These are phyloP conservation scores for Saitozyma sp. DNA, from an alignment of 768 basidiomycete genomes.

Conservation along the genomic window DNA sequence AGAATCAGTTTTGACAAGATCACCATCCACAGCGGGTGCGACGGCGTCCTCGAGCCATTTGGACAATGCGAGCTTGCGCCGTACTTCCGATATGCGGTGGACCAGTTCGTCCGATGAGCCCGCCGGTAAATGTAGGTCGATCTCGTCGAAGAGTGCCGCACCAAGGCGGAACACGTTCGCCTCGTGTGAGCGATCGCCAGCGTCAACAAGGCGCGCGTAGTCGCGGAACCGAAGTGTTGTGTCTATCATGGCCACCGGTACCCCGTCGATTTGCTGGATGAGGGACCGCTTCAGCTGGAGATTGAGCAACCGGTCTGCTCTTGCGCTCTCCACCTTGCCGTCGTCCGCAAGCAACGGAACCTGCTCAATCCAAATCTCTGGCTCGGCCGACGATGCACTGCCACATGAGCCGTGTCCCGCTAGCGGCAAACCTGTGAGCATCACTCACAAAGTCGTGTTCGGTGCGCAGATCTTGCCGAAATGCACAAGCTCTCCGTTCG, in stretches of 20 bases:
- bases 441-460: conserved; percentile 54
- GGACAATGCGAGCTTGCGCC: conserved; percentile 76
- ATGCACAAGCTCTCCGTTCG: conserved; percentile 72
- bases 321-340: conserved; percentile 37
- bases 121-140: conserved; percentile 65
- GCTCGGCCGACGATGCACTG: conserved; percentile 24
- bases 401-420: conserved; percentile 4
- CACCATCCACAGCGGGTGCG: conserved; percentile 68
- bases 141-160: conserved; percentile 79
- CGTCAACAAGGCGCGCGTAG: conserved; percentile 69
- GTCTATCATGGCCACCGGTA: conserved; percentile 61
- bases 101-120: conserved; percentile 55
- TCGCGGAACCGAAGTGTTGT: conserved; percentile 71
- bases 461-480: conserved; percentile 62
- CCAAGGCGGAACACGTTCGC: conserved; percentile 85
- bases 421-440: conserved; percentile 15
- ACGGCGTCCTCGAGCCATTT: conserved; percentile 80
- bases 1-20: conserved; percentile 59
- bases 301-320: conserved; percentile 67
- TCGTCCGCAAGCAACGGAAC: conserved; percentile 38
- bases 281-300: conserved; percentile 74
- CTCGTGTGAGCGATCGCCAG: conserved; percentile 70
- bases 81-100: conserved; percentile 63
- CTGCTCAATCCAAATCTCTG: conserved; percentile 41
- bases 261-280: conserved; percentile 61